phyloP scores from a whole-genome alignment of 2,329 filamentous ascomycete genomes.

The Sarocladiaceae sp. region DNA sequence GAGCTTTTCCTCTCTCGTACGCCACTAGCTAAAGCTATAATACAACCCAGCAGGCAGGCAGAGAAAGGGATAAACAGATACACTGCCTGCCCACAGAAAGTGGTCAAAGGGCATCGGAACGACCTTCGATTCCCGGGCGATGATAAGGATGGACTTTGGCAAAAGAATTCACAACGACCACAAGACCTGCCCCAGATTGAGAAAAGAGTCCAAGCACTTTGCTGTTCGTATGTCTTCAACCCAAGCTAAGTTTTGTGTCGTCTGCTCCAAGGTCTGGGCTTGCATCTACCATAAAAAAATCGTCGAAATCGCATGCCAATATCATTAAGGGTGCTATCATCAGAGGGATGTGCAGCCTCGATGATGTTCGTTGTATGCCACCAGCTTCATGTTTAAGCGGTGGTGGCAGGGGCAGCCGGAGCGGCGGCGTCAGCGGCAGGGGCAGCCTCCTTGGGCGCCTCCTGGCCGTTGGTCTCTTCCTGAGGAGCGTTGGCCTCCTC shows the following conservation, averaged over 20 bases:
- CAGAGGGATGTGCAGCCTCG: slow-evolving; percentile 12
- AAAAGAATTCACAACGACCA: slow-evolving; percentile 2
- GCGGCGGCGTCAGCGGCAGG: slow-evolving; percentile 16
- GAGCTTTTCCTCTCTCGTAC: slow-evolving; percentile 25
- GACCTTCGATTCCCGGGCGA: slow-evolving; percentile 7
- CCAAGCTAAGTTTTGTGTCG: slow-evolving; percentile 17
- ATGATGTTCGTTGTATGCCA: neutral
- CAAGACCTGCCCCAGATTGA: slow-evolving; percentile 4
- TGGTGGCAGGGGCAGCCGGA: slow-evolving; percentile 20
- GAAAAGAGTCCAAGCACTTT: slow-evolving; percentile 18
- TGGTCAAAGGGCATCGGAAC: slow-evolving; percentile 10
- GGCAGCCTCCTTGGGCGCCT: slow-evolving; percentile 19
- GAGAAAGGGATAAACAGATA: slow-evolving; percentile 24
- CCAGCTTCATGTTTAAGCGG: slow-evolving; percentile 23
- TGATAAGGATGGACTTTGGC: slow-evolving; percentile 9
- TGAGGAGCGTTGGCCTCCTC: slow-evolving; percentile 66
- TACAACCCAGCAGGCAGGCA: slow-evolving; percentile 30
- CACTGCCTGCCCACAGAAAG: slow-evolving; percentile 14
- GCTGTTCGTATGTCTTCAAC: slow-evolving; percentile 18
- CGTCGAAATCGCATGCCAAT: slow-evolving; percentile 32
- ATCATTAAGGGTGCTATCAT: slow-evolving; percentile 30
- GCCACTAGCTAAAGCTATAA: slow-evolving; percentile 25
- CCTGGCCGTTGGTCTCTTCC: slow-evolving; percentile 30
- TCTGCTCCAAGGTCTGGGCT: slow-evolving; percentile 15
- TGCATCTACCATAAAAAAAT: slow-evolving; percentile 32